Conservation (phyloP, 805 yeast genomes). For the Sungouiella blattae region DNA sequence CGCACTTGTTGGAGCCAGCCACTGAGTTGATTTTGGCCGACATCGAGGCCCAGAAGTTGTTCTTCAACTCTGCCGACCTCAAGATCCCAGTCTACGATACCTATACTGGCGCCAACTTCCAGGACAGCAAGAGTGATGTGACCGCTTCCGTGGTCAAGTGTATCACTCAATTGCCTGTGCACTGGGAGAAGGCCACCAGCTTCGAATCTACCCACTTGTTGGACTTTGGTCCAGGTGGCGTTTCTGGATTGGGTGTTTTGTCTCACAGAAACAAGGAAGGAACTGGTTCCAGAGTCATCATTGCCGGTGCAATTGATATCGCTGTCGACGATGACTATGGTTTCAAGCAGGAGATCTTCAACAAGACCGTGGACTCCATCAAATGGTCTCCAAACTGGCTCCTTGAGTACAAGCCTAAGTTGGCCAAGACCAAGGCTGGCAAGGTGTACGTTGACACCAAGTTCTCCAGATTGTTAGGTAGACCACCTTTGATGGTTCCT, state of each 20-base stretch:
- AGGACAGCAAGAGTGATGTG: slow-evolving; percentile 43
- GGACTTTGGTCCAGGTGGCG: slow-evolving; percentile 99
- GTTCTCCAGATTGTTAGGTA: slow-evolving; percentile 85
- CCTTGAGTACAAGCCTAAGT: slow-evolving; percentile 78
- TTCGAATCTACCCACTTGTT: slow-evolving; percentile 82
- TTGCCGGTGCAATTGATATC: slow-evolving; percentile 86
- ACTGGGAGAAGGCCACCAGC: slow-evolving; percentile 89
- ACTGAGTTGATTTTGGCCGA: slow-evolving; percentile 64
- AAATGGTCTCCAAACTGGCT: slow-evolving; percentile 91
- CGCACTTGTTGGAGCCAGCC: slow-evolving; percentile 76
- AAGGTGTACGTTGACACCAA: slow-evolving; percentile 88
- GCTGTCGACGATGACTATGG: slow-evolving; percentile 80
- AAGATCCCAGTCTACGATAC: slow-evolving; percentile 91
- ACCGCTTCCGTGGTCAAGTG: slow-evolving; percentile 71
- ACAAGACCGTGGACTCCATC: slow-evolving; percentile 58
- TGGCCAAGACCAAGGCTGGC: slow-evolving; percentile 66
- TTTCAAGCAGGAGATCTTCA: slow-evolving; percentile 92
- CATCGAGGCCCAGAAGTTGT: slow-evolving; percentile 48
- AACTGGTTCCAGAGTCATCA: slow-evolving; percentile 90
- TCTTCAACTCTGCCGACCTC: slow-evolving; percentile 53
- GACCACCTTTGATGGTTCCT: slow-evolving; percentile 95
- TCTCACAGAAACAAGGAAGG: slow-evolving; percentile 99
- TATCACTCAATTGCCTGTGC: slow-evolving; percentile 84
- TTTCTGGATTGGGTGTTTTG: slow-evolving; percentile 91
- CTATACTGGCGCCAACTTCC: slow-evolving; percentile 75